These are phyloP conservation scores for Aspergillus sergii DNA, from an alignment of 2,329 filamentous ascomycete species.

Conservation along the genomic window DNA sequence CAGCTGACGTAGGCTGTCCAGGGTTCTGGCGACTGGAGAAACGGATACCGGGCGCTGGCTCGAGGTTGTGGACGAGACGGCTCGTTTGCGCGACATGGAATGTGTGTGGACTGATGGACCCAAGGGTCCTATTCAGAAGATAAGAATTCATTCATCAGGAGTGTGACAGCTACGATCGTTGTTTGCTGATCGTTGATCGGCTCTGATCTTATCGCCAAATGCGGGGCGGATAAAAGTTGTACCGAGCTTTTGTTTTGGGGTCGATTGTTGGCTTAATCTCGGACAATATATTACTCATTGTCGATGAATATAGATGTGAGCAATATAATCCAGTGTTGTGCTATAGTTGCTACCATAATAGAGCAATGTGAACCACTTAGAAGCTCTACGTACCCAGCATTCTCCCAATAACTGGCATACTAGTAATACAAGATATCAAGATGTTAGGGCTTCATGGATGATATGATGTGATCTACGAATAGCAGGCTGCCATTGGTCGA, in stretches of 20 bases:
- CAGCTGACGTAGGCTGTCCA: constrained; percentile 15
- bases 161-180: neutral
- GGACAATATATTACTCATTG: too few species aligned
- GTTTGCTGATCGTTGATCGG: neutral
- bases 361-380: too few species aligned
- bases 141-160: constrained; percentile 72
- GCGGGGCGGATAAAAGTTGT: constrained; percentile 24
- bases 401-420: too few species aligned
- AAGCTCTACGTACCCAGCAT: too few species aligned
- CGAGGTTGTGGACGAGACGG: constrained; percentile 69
- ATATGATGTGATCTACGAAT: neutral
- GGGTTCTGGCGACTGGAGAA: constrained; percentile 62
- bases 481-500: neutral
- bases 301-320: neutral
- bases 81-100: constrained; percentile 69
- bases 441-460: too few species aligned
- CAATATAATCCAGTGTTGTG: too few species aligned
- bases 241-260: neutral
- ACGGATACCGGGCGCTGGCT: constrained; percentile 65
- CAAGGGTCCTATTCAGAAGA: constrained; percentile 74
- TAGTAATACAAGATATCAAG: rapidly evolving
- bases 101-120: constrained; percentile 63
- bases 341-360: too few species aligned
- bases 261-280: too few species aligned
- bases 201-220: constrained; percentile 2